Evolutionary conservation across 257 asterid genomes (phyloP), one percentile per base, ranked within the genome.

Genomic region (Eustoma russellianum): DNA sequence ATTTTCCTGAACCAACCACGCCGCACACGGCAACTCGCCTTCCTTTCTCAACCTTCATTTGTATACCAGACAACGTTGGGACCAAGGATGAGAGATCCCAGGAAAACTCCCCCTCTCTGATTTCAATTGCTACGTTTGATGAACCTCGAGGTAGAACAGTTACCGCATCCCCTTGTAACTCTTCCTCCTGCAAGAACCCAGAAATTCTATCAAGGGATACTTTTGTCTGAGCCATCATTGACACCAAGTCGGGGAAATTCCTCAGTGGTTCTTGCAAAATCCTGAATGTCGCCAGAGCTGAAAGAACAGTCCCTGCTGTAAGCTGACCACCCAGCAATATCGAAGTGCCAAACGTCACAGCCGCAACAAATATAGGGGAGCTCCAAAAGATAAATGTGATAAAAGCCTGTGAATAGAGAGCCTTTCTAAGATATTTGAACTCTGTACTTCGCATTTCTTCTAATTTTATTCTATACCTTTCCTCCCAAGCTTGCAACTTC

Each of bases 201-300:
- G 86, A 51, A 64, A 83, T 80, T 53, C 93, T 78, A 63, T 83
- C 93, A 11, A 83, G 80, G 59, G 93, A 83, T 9, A 83, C 93
- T 70, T 75, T 83, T 41, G 93, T 83, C 77, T 83, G 93, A 66
- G 88, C 93, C 88, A 83, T 80, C 93, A 83, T 83, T 13, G 93
- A 83, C 33, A 83, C 88, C 77, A 80, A 68, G 70, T 80, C 93
- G 13, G 93, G 93, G 61, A 83, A 80, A 70, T 78, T 80, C 63
- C 88, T 69, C 63, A 83, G 79, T 35, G 93, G 93, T 54, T 83
- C 93, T 63, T 83, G 93, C 57, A 83, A 71, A 55, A 83, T 76
- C 49, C 93, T 77, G 65, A 83, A 83, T 62, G 93, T 83, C 10
- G 93, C 93, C 65, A 83, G 73, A 44, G 88, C 83, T 58, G 93